Evolutionary conservation across 2,329 filamentous ascomycete genomes (phyloP).

Genomic region (Domatiomyces catenatus): DNA sequence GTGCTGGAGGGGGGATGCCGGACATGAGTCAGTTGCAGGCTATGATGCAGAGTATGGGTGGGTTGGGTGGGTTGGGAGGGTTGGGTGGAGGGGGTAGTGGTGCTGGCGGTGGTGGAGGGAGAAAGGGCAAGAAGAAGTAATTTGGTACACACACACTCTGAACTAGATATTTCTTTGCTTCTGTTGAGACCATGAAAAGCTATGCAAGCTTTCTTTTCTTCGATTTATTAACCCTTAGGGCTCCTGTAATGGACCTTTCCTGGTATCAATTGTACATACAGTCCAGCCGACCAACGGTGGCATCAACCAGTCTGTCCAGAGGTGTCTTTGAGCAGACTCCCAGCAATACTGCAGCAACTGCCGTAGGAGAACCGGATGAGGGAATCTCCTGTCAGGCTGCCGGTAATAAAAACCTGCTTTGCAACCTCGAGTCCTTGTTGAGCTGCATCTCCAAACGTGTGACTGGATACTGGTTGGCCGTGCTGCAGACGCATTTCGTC

Average conservation of each 20-base stretch:
- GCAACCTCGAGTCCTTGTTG: constrained; percentile 39
- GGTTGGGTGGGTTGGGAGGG: constrained; percentile 12
- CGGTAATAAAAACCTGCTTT: constrained; percentile 39
- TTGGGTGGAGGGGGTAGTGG: constrained; percentile 7
- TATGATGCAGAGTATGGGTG: constrained; percentile 16
- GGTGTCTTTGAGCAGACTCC: constrained; percentile 19
- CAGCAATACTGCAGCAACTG: constrained; percentile 41
- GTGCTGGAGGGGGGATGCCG: constrained; percentile 16
- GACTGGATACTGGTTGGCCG: constrained; percentile 29
- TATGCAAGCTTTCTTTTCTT: neutral
- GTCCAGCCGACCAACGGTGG: neutral
- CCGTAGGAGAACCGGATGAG: constrained; percentile 45
- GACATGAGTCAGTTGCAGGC: constrained; percentile 15
- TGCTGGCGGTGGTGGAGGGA: constrained; percentile 5
- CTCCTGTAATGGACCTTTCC: too few relatives aligned
- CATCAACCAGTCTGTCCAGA: neutral
- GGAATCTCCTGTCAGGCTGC: constrained; percentile 45
- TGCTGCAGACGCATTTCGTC: constrained; percentile 26
- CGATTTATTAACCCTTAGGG: neutral
- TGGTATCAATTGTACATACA: too few relatives aligned
- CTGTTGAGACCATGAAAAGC: neutral
- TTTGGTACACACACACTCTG: neutral
- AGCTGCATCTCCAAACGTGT: constrained; percentile 38
- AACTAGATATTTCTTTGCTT: neutral
- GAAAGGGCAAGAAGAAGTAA: constrained; percentile 15